Base-by-base conservation (phyloP, 352 stramenopile species). In the Globisporangium polare region DNA sequence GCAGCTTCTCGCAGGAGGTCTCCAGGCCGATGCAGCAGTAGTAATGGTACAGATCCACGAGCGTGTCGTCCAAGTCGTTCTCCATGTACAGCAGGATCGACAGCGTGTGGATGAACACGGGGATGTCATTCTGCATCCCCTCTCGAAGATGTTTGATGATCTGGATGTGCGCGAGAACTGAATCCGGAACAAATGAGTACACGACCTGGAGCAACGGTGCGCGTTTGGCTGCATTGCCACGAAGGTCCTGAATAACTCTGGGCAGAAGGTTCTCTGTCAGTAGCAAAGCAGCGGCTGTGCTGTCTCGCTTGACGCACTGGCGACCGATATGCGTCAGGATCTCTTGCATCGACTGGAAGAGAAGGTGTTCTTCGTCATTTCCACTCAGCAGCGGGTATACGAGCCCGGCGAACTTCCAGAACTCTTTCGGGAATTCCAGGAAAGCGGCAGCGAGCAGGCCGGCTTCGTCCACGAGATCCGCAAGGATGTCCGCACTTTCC, bases 1-100 rank as follows among this genome's bases (percentile, higher is more conserved):
- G 82, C 1, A 96, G 72, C 54, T 92, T 92, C 33, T 90, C 80
- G 50, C 80, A 90, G 20, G 80, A 46, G 20, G 73, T 78, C 54
- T 91, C 82, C 13, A 94, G 60, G 4, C 86, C 88, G 41, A 95
- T 95, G 68, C 83, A 89, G 65, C 74, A 90, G 65, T 96, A 96
- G 67, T 96, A 96, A 52, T 91, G 68, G 42, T 96, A 96, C 47
- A 95, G 61, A 45, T 96, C 88, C 26, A 88, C 69, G 12, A 96
- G 66, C 18, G 79, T 83, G 17, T 86, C 79, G 63, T 92, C 78
- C 18, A 94, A 63, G 18, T 85, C 71, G 5, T 17, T 73, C 60
- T 96, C 86, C 70, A 95, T 82, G 50, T 71, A 77, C 39, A 95
- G 62, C 45, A 92, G 58, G 17, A 94, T 78, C 3, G 79, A 71